Conservation (phyloP, 2,329 filamentous ascomycete genomes). For the Pleomassaria siparia region DNA sequence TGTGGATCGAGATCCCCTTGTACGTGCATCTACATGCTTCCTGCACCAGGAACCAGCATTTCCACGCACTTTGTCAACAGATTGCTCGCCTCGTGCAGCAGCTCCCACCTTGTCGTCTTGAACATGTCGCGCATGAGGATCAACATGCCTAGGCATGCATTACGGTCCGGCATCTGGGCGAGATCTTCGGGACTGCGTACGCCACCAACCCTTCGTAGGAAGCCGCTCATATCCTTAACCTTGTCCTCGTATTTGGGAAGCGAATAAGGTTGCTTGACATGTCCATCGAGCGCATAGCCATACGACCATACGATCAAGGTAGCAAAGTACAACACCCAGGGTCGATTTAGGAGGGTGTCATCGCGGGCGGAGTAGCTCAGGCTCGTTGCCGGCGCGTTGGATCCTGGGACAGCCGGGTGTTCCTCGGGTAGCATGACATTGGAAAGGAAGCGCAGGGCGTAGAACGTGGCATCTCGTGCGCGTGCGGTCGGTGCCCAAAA, state of each 20-base stretch:
- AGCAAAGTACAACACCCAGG: constrained; percentile 95
- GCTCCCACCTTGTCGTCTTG: constrained; percentile 81
- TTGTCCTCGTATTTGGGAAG: constrained; percentile 66
- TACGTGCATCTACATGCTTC: constrained; percentile 11
- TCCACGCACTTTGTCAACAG: constrained; percentile 80
- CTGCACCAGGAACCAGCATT: constrained; percentile 48
- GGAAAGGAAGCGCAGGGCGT: constrained; percentile 83
- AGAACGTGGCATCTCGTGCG: constrained; percentile 88
- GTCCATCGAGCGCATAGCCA: constrained; percentile 84
- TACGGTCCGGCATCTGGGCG: constrained; percentile 71
- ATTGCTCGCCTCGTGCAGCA: constrained; percentile 82
- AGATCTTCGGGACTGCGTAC: constrained; percentile 77
- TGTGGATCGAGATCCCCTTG: background rate
- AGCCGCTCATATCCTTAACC: constrained; percentile 76
- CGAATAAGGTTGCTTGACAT: constrained; percentile 57
- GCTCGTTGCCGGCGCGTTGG: constrained; percentile 25
- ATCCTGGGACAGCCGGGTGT: constrained; percentile 39
- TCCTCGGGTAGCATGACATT: constrained; percentile 72
- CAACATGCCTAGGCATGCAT: constrained; percentile 78
- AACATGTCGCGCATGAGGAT: constrained; percentile 83
- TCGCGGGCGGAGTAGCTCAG: constrained; percentile 75
- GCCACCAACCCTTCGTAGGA: constrained; percentile 70
- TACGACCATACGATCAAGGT: constrained; percentile 94
- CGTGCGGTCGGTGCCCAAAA: constrained; percentile 86
- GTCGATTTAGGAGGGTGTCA: constrained; percentile 85